Evolutionary conservation across 768 basidiomycete species (phyloP), one percentile per base, ranked within the genome.

Genomic region (Favolaschia claudopus): DNA sequence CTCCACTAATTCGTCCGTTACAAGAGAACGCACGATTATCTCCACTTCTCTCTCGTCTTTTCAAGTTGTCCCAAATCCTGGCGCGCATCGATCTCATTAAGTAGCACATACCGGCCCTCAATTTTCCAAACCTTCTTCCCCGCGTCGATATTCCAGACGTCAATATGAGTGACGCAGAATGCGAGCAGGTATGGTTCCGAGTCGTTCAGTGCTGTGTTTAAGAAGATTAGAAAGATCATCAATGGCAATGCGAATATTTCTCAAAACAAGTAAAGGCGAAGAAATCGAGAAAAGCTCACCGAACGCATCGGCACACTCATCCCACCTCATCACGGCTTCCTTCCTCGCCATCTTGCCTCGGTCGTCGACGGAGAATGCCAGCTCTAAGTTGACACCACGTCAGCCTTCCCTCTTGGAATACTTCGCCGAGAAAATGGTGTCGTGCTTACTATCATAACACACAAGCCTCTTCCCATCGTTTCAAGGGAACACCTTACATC

Each of bases 131-230:
- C 82, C 65, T 91, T 80, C 22, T 79, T 74, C 17, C 88, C 88
- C 0, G 84, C 86, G 63, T 89, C 86, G 25, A 92, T 84, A 66
- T 92, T 82, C 32, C 88, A 84, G 27, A 93, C 85, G 69, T 93
- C 91, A 65, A 93, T 82, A 63, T 89, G 91, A 8, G 82, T 87
- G 8, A 86, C 82, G 63, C 91, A 89, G 69, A 93, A 90, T 1
- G 88, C 92, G 42, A 93, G 76, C 22, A 93, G 83, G 67, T 90
- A 93, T 0, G 92, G 91, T 70, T 89, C n/a, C n/a, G n/a, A n/a
- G n/a, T n/a, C 90, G 65, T 87, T 87, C 25, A 92, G 79, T 3
- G 88, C 91, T 93, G 68, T 17, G 12, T 15, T 27, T 8, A 4
- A 0, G 3, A 19, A 42, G 14, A 28, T 24, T n/a, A n/a, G n/a